Evolutionary conservation across 805 yeast species (phyloP).

Genomic region (Brettanomyces naardenensis): DNA sequence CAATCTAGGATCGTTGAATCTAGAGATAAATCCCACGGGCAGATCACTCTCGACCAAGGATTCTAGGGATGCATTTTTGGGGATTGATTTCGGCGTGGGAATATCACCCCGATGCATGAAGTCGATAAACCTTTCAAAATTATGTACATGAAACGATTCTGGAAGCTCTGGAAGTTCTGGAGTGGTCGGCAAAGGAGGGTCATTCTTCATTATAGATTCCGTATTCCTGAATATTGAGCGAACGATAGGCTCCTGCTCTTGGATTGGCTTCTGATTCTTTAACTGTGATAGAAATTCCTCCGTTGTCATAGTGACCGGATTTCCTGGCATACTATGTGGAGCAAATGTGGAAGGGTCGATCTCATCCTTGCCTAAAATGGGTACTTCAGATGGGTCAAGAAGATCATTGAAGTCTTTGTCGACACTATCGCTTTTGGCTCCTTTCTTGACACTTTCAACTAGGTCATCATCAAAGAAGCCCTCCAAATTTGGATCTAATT

Average conservation of each 20-base stretch:
- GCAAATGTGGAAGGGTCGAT: neutral
- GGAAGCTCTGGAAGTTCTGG: neutral
- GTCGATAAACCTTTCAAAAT: slow-evolving; percentile 3
- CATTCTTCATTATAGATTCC: neutral
- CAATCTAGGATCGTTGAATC: slow-evolving; percentile 54
- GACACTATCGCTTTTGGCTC: neutral
- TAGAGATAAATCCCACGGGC: slow-evolving; percentile 55
- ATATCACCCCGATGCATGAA: slow-evolving; percentile 13
- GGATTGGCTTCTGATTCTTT: slow-evolving; percentile 1
- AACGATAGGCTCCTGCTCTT: neutral
- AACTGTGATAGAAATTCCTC: slow-evolving; percentile 9
- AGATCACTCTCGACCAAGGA: slow-evolving; percentile 9
- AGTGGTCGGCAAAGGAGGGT: neutral
- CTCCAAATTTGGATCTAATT: slow-evolving; percentile 22
- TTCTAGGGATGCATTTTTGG: slow-evolving; percentile 8
- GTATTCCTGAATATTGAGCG: neutral
- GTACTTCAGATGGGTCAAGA: slow-evolving; percentile 3
- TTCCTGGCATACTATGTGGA: neutral
- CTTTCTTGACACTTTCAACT: slow-evolving; percentile 1
- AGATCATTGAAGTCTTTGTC: slow-evolving; percentile 17
- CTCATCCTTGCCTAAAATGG: slow-evolving; percentile 1
- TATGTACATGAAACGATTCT: slow-evolving; percentile 1
- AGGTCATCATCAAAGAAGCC: slow-evolving; percentile 17
- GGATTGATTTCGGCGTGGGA: slow-evolving; percentile 2
- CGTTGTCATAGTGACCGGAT: slow-evolving; percentile 18